Evolutionary conservation across 2,329 filamentous ascomycete genomes (phyloP), one percentile per base, ranked within the genome.

Genomic region (Penicillium sp.): DNA sequence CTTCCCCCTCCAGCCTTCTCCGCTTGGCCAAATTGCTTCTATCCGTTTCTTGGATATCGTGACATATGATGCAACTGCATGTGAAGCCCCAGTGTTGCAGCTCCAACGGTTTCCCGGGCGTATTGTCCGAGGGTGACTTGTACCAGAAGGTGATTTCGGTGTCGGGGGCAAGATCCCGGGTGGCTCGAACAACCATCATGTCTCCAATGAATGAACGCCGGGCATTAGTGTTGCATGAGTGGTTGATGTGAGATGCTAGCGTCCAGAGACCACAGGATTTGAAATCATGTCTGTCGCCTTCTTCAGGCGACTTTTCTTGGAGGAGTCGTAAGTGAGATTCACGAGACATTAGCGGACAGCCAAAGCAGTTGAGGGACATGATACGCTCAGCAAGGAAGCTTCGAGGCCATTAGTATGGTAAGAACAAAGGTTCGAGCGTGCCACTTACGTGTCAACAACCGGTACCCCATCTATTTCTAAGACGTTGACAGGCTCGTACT

Each of bases 201-300:
- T 81, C 76, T 2, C 77, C 76, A 25, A 80, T 75, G 51, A 78
- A 79, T 1, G 68, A 57, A 11, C 72, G 72, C 0, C 41, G 44
- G 13, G 67, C 69, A 47, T 78, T 80, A 7, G 55, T 54, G 4
- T 67, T 13, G 52, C 78, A 81, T 8, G 65, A 68, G 45, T 80
- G 77, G 41, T 81, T 80, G 47, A 78, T 69, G 39, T 65, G 62
- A 0, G 76, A 75, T 3, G 74, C 71, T 1, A 63, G 42, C 2
- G 60, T 41, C 75, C 76, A 81, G 9, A 79, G 39, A 1, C 76
- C 76, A 20, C 45, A 60, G 9, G 60, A 67, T 25, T 46, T 39
- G 30, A 51, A 50, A 2, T 17, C 19, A 3, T 37, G 16, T 7
- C 32, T 36, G 10, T 8, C 13, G 0, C 13, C 29, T 15, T 11